Evolutionary conservation across 192 early-diverging fungal species (phyloP).

Genomic region (Borealophlyctis nickersoniae): DNA sequence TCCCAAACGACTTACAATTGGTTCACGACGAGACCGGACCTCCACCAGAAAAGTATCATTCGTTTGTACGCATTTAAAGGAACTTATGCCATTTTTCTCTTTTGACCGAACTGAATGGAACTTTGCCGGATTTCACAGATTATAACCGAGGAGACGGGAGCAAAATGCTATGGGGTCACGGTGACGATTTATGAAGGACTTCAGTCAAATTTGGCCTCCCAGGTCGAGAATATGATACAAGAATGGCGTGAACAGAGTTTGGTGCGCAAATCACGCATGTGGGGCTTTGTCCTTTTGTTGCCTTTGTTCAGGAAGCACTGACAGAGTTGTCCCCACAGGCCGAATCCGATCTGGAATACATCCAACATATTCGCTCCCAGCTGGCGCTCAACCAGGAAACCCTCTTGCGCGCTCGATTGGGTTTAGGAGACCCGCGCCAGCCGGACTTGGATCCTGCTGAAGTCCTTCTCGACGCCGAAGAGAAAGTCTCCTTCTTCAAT

Average conservation of each 20-base stretch:
- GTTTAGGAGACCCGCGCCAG: conserved; percentile 12
- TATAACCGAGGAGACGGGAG: conserved; percentile 40
- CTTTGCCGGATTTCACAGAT: no score
- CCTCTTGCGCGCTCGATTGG: conserved; percentile 31
- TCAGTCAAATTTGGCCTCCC: conserved; percentile 21
- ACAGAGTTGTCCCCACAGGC: no score
- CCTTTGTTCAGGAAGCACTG: neutral
- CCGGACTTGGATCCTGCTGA: conserved; percentile 8
- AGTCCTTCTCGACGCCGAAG: conserved; percentile 52
- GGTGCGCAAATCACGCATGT: conserved; percentile 24
- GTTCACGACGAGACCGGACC: conserved; percentile 25
- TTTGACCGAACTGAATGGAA: no score
- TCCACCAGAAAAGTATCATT: conserved; percentile 45
- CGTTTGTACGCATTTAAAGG: conserved; percentile 42
- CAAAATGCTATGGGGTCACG: conserved; percentile 44
- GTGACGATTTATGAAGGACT: conserved; percentile 41
- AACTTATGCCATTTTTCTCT: no score
- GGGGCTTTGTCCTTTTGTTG: neutral
- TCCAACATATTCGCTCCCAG: conserved; percentile 45
- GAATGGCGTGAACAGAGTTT: conserved; percentile 31
- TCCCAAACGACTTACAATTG: conserved; percentile 48
- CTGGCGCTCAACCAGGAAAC: conserved; percentile 42
- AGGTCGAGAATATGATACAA: conserved; percentile 36
- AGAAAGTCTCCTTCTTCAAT: conserved; percentile 63
- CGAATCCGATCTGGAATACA: conserved; percentile 41